Percentiles rank a stretch among this genome's conserved stretches.
Conservation (phyloP, 164 flowering plant species). For the Magnolia officinalis region DNA sequence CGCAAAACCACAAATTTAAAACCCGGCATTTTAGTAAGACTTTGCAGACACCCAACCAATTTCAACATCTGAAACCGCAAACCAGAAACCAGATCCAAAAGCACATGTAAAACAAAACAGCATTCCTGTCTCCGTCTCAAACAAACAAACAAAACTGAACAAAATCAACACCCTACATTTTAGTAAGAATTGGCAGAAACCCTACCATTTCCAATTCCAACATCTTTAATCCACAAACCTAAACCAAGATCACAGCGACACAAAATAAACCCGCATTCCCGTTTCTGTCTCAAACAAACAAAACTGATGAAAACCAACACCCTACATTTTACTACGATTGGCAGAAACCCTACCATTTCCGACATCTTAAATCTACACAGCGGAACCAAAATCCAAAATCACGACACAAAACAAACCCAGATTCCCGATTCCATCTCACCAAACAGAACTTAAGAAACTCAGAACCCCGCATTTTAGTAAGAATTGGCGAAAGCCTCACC, state of each 20-base stretch:
- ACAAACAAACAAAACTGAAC: neutral
- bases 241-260: neutral
- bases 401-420: too few species aligned
- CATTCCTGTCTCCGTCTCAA: neutral
- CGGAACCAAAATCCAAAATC: too few species aligned
- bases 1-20: neutral
- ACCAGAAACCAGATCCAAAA: neutral
- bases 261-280: neutral
- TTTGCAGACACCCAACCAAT: neutral
- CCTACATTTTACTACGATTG: too few species aligned
- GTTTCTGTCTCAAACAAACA: neutral
- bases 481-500: neutral
- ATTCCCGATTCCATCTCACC: too few species aligned
- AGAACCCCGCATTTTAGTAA: neutral
- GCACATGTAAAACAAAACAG: neutral
- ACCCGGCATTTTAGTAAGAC: neutral
- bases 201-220: neutral
- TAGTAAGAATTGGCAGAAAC: neutral
- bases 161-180: neutral
- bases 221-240: neutral
- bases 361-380: too few species aligned
- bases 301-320: neutral
- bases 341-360: too few species aligned
- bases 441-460: too few species aligned
- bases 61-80: conserved; percentile 3